Evolutionary conservation across 2,329 filamentous ascomycete species (phyloP).

Genomic region (Ascochyta koolunga): DNA sequence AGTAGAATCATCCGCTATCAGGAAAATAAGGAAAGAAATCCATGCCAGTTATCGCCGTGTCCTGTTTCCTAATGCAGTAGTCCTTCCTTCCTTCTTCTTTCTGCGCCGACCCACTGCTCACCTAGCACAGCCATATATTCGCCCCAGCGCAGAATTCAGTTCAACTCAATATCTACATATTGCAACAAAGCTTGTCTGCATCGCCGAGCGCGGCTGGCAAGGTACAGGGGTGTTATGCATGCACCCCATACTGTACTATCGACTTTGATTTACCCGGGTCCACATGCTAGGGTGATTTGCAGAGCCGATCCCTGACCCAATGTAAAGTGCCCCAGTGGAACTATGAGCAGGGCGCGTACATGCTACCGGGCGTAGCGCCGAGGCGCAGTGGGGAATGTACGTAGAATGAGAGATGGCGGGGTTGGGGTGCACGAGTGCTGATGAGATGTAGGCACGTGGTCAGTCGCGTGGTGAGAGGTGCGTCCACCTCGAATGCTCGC

Average conservation of each 20-base stretch:
- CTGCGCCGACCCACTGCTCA: background rate
- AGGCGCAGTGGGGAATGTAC: background rate
- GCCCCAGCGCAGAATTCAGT: constrained; percentile 15
- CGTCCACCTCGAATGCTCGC: background rate
- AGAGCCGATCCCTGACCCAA: constrained; percentile 1
- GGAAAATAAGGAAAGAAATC: background rate
- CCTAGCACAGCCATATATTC: background rate
- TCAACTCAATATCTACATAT: constrained; percentile 8
- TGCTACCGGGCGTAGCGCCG: constrained; percentile 2
- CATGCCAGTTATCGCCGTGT: background rate
- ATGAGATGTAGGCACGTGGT: background rate
- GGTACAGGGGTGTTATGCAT: constrained; percentile 7
- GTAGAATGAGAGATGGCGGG: background rate
- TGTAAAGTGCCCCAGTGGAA: background rate
- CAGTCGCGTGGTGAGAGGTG: background rate
- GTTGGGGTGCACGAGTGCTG: background rate
- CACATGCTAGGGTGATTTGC: background rate
- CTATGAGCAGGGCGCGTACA: background rate
- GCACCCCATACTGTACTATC: constrained; percentile 15
- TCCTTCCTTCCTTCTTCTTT: background rate
- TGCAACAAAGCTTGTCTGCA: constrained; percentile 8
- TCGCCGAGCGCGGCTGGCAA: background rate
- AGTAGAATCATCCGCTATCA: background rate
- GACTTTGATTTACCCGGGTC: constrained; percentile 14
- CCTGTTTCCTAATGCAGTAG: background rate